Evolutionary conservation across 306 rosid species (phyloP).

Genomic region (Glycine latifolia): DNA sequence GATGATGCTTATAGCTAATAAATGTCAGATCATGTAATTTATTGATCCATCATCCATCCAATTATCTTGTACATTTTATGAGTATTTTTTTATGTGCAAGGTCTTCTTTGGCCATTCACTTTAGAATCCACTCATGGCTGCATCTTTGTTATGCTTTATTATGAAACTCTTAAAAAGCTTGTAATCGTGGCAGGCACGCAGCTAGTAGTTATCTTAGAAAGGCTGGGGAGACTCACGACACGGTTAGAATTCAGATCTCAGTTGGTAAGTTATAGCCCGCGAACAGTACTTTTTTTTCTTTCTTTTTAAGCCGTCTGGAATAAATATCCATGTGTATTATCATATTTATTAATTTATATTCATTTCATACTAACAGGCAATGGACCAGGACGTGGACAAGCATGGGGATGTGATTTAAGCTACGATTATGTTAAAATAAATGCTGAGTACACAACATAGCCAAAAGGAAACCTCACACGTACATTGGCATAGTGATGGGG

Average conservation of each 20-base stretch:
- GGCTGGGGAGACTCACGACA: slow-evolving; percentile 87
- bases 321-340: background rate
- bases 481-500: background rate
- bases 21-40: slow-evolving; percentile 1
- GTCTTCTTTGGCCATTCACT: slow-evolving; percentile 24
- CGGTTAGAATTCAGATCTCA: slow-evolving; percentile 73
- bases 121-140: slow-evolving; percentile 15
- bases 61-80: slow-evolving; percentile 10
- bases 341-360: slow-evolving; percentile 13
- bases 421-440: slow-evolving; percentile 90
- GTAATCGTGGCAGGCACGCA: slow-evolving; percentile 56
- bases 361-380: slow-evolving; percentile 62
- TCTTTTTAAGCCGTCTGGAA: slow-evolving; percentile 3
- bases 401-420: slow-evolving; percentile 96
- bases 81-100: background rate
- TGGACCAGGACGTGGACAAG: slow-evolving; percentile 80
- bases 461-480: background rate
- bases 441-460: slow-evolving; percentile 84
- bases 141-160: slow-evolving; percentile 8
- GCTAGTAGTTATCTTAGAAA: slow-evolving; percentile 81
- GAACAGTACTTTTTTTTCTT: background rate
- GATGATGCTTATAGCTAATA: slow-evolving; percentile 9
- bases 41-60: background rate
- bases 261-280: slow-evolving; percentile 63
- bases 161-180: slow-evolving; percentile 20